Base-by-base conservation (phyloP, 441 rosid species). In the Erodium trifolium region DNA sequence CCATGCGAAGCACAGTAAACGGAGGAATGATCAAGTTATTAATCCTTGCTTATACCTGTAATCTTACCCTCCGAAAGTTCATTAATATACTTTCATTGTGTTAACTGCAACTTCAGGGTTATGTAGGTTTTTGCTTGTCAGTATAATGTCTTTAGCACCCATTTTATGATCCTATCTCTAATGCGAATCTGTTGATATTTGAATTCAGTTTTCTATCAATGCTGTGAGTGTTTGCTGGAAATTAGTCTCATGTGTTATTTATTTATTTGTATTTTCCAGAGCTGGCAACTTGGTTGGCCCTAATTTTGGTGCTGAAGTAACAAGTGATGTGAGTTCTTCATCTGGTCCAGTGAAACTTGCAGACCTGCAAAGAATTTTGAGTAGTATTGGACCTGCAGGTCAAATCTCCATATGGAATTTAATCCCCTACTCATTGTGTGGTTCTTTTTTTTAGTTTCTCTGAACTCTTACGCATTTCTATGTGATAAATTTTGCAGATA, bases 341-440 rank as follows among this genome's bases (percentile, higher is more conserved):
- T 82, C 87, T 43, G 96, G 96, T 74, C 93, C 97, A 17, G 96
- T 93, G 55, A 88, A 82, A 81, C 78, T 91, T 81, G 89, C 85
- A 77, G 97, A 89, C 79, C 78, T 93, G 80, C 92, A 86, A 82
- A 87, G 97, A 80, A 93, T 93, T 75, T 83, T 93, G 79, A 87
- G 87, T 85, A 88, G 82, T 78, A 85, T 93, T 37, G 91, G 77
- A 10, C 86, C 94, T 72, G 79, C 76, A 76, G 96, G 97, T 88
- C 79, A 65, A n/a, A 67, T 66, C 39, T 49, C 47, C 63, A 19
- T 59, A 13, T 27, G 67, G 67, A 63, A 16, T 74, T 63, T 7
- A 57, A 57, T 18, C 18, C 63, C 27, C 35, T 47, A 66, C 37
- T 23, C 66, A 17, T 39, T 43, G 3, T 17, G 66, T 53, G 66